Evolutionary conservation across 345 rosid species (phyloP).

Genomic region (Heritiera littoralis): DNA sequence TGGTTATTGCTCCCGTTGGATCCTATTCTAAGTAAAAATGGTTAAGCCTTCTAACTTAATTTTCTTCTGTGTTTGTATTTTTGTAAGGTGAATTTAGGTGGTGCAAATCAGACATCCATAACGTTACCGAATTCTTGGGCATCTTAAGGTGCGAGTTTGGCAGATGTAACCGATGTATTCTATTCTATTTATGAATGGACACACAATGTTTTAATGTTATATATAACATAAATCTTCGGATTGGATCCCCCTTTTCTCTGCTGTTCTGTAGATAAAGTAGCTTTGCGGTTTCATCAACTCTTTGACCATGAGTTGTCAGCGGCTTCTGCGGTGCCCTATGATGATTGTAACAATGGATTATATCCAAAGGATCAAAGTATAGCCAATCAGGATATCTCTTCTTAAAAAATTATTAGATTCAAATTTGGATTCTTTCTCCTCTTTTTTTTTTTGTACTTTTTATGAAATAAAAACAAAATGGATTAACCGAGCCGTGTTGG

Average conservation of each 20-base stretch:
- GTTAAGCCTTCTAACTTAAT: slow-evolving; percentile 2
- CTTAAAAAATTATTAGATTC: no score
- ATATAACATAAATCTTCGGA: neutral
- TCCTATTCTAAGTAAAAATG: neutral
- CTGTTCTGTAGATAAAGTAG: neutral
- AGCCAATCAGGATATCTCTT: no score
- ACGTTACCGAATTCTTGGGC: neutral
- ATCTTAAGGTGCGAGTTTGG: slow-evolving; percentile 13
- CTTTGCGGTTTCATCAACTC: neutral
- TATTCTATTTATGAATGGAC: neutral
- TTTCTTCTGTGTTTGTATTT: neutral
- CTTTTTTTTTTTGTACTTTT: no score
- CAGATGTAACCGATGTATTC: slow-evolving; percentile 7
- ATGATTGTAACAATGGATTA: neutral
- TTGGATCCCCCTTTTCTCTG: neutral
- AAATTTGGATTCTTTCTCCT: no score
- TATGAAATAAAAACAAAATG: no score
- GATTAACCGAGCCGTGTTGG: no score
- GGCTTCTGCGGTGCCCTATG: neutral
- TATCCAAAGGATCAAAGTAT: no score
- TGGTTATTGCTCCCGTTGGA: slow-evolving; percentile 9
- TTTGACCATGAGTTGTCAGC: neutral
- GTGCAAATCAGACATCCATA: neutral
- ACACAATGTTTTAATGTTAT: neutral
- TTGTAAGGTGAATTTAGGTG: slow-evolving; percentile 6